Evolutionary conservation across 345 rosid genomes (phyloP), one percentile per base, ranked within the genome.

Genomic region (Aethionema arabicum): DNA sequence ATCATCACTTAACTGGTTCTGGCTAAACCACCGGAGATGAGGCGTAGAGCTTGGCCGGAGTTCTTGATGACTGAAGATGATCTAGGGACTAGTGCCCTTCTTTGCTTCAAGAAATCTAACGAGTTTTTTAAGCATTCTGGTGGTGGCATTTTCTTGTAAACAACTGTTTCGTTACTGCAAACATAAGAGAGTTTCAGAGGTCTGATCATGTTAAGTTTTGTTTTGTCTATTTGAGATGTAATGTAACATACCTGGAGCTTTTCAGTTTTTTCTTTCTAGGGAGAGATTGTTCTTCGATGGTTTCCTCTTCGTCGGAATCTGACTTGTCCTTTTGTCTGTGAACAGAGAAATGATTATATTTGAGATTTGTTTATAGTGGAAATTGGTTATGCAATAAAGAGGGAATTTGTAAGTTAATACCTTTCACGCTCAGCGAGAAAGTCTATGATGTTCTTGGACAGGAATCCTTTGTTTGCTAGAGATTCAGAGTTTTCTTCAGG

Each of bases 361-460:
- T 8, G 3, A 29, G 27, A 39, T 8, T 8, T 11, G 4, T 21
- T 21, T 21, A 21, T 21, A 31, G 39, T n/a, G 47, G 13, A 32
- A 12, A 10, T 42, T 5, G 38, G n/a, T 39, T 11, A 27, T 11
- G 8, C 4, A n/a, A 10, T 11, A 14, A 38, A 15, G 4, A 36
- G 45, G 13, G 32, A 38, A 31, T 32, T 7, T 21, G 27, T 21
- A 2, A 21, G 2, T 32, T 12, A 76, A 52, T 84, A 92, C 97
- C 82, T 92, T 66, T 92, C 91, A 8, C 83, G 82, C 51, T 84
- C 81, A 0, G 95, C 91, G 36, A 92, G 97, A 72, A 87, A 66
- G 54, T 85, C 75, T 31, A 93, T 90, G 27, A 89, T 80, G 66
- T 87, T 74, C 46, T 67, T 72, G 1, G 96, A 91, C 72, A 92